Percentiles rank a stretch among this genome's conserved stretches.
phyloP scores from a whole-genome alignment of 2,329 filamentous ascomycete genomes.

The Coniochaeta ligniaria region DNA sequence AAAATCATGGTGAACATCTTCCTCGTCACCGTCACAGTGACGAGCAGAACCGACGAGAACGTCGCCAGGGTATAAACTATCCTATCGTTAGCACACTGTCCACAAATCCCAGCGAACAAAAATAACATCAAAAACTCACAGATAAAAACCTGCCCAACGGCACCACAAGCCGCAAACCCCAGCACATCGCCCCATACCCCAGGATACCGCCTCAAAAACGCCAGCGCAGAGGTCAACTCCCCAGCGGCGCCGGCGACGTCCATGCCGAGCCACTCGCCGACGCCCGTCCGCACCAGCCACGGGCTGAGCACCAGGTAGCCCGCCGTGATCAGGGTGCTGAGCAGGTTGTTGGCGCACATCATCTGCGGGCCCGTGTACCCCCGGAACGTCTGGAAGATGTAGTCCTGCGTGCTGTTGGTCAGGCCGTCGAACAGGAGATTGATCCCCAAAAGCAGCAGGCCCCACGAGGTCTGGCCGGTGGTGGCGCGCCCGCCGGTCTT shows the following conservation, averaged over 20 bases:
- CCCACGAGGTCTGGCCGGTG: conserved; percentile 62
- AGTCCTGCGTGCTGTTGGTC: conserved; percentile 93
- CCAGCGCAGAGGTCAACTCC: conserved; percentile 72
- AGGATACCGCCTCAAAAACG: conserved; percentile 75
- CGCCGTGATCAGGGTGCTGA: conserved; percentile 71
- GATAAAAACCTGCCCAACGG: conserved; percentile 93
- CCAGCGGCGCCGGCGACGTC: conserved; percentile 58
- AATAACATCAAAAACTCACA: conserved; percentile 40
- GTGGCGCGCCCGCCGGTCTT: conserved; percentile 18
- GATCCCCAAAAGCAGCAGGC: conserved; percentile 73
- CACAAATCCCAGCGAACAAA: background rate
- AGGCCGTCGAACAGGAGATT: conserved; percentile 94
- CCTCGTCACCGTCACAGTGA: conserved; percentile 92
- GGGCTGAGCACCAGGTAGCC: conserved; percentile 73
- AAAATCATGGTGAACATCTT: conserved; percentile 99
- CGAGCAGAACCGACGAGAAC: conserved; percentile 85
- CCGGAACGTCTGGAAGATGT: conserved; percentile 76
- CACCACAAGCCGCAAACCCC: conserved; percentile 83
- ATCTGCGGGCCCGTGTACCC: conserved; percentile 91
- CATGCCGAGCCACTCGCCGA: conserved; percentile 61
- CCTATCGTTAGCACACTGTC: background rate
- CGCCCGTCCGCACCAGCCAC: conserved; percentile 62
- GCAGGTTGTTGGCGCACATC: conserved; percentile 97
- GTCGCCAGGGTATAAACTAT: conserved; percentile 82
- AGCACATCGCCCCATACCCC: conserved; percentile 80